A percentile compares a stretch with the other conserved stretches of the same genome.
These are phyloP conservation scores for Phytophthora macrochlamydospora DNA, from an alignment of 352 stramenopile genomes.

Conservation along the genomic window DNA sequence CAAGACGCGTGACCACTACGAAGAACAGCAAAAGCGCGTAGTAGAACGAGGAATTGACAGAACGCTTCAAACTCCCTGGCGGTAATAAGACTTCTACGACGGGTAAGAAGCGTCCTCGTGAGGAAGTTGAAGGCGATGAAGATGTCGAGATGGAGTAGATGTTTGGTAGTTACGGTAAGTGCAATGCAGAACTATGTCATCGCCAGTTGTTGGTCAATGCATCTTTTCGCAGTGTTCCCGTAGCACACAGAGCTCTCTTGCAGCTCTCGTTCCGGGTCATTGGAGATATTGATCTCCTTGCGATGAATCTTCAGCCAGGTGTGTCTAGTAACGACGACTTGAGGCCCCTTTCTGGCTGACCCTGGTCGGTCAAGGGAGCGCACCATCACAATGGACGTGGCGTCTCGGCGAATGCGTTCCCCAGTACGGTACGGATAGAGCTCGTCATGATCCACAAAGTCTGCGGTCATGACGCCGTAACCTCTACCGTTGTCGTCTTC, in stretches of 20 bases:
- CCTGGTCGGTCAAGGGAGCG: background rate
- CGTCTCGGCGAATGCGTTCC: constrained; percentile 38
- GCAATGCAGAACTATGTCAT: background rate
- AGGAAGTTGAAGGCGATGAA: too few species aligned
- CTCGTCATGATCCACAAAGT: constrained; percentile 48
- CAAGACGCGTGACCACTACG: background rate
- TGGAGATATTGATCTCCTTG: background rate
- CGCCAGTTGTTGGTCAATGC: constrained; percentile 14
- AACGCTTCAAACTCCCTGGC: background rate
- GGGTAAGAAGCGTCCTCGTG: too few species aligned
- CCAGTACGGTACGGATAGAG: constrained; percentile 38
- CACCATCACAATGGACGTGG: constrained; percentile 20
- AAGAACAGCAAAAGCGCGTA: background rate
- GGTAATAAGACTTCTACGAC: background rate
- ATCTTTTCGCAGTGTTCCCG: constrained; percentile 13
- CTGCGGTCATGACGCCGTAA: constrained; percentile 17
- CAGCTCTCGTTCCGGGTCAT: constrained; percentile 17
- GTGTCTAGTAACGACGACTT: constrained; percentile 30
- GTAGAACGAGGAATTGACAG: too few species aligned
- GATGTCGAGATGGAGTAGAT: background rate
- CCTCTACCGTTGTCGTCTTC: background rate
- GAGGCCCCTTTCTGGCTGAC: background rate
- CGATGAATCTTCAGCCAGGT: constrained; percentile 22
- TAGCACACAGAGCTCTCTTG: constrained; percentile 22
- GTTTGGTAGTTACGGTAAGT: background rate